A percentile compares a stretch with the other conserved stretches of the same genome.
Evolutionary conservation across 768 basidiomycete genomes (phyloP).

Genomic region (Termitomyces bulborhizus): DNA sequence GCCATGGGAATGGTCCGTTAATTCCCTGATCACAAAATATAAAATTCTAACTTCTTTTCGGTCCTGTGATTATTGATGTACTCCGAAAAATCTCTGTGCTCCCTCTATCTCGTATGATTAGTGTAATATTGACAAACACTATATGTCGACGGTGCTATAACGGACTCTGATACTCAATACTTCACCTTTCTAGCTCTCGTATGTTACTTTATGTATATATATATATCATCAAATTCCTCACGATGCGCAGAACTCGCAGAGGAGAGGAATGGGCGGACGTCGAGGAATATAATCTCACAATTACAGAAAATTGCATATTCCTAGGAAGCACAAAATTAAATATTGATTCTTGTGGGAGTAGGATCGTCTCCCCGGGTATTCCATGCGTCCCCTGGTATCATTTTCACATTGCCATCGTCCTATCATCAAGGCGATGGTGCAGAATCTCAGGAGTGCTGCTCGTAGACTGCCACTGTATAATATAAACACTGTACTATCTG

Average conservation of each 20-base stretch:
- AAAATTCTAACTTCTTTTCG: constrained; percentile 14
- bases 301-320: too few species aligned
- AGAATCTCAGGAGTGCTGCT: too few species aligned
- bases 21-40: constrained; percentile 17
- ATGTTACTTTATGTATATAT: too few species aligned
- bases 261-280: constrained; percentile 60
- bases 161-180: constrained; percentile 47
- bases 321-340: constrained; percentile 59
- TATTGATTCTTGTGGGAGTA: constrained; percentile 27
- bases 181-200: constrained; percentile 44
- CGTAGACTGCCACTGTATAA: too few species aligned
- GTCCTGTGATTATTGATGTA: too few species aligned
- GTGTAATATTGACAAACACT: constrained; percentile 12
- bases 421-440: too few species aligned
- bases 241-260: constrained; percentile 31
- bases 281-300: background rate
- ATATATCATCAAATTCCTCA: constrained; percentile 8
- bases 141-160: constrained; percentile 26
- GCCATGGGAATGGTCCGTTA: constrained; percentile 19
- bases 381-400: too few species aligned
- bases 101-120: background rate
- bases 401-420: too few species aligned
- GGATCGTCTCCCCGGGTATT: too few species aligned
- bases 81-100: background rate
- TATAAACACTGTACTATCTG: too few species aligned